Base-by-base conservation (phyloP, 2,329 filamentous ascomycete species). In the Pseudocercospora vitis region DNA sequence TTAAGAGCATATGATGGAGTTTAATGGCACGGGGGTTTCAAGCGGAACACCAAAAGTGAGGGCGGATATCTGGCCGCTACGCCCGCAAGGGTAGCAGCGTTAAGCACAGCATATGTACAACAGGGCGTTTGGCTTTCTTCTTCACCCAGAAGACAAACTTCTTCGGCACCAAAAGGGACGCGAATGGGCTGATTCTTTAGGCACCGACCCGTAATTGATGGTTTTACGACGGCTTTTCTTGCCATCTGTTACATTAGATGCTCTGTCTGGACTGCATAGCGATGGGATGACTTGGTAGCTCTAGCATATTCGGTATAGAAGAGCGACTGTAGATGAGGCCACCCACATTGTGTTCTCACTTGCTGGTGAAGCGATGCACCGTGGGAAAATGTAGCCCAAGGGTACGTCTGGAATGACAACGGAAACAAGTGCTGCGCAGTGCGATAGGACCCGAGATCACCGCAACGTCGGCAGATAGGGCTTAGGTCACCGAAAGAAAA, bases 31-130 rank as follows among this genome's bases (percentile, higher is more conserved):
- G 50, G 54, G 46, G 45, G 39, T 55, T n/a, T 56, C 42, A 21
- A 51, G 48, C 48, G 53, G 33, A 48, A 21, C 47, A 55, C 39
- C 45, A 44, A 52, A 59, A 54, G 47, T 33, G 42, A 51, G 28
- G 35, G 51, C 49, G 58, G 50, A 50, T 26, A 52, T 47, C 45
- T 49, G 49, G 44, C 40, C 48, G 50, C 47, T 16, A 35, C 52
- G 44, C 48, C 49, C 55, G 49, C 55, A 24, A 55, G 46, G 58
- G 47, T 42, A 32, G 23, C 48, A 35, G 45, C 42, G 24, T 29
- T 45, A 35, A 56, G 53, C 49, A 52, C 50, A 52, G 53, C 49
- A 56, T 45, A 58, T 61, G 58, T 59, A 61, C 42, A 57, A 61
- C 51, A 59, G 53, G 52, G 56, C 48, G 48, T 48, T 52, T 45